Evolutionary conservation across 805 yeast species (phyloP).

Genomic region (Candida endomychidarum): DNA sequence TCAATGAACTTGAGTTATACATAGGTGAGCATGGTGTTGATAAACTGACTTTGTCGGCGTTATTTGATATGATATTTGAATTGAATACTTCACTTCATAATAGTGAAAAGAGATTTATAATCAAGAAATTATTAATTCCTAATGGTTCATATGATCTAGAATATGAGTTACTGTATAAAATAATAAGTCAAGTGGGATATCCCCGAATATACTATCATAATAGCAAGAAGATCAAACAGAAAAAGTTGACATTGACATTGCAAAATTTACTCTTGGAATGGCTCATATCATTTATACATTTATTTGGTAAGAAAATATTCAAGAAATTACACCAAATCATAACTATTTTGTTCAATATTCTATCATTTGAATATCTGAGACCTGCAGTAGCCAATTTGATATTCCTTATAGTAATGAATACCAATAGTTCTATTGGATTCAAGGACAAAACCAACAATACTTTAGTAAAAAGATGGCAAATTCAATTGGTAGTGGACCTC

Average conservation of each 20-base stretch:
- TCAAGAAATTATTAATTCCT: conserved; percentile 12
- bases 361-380: conserved; percentile 27
- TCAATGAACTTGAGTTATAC: conserved; percentile 1
- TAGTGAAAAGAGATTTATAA: conserved; percentile 15
- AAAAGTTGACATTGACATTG: conserved; percentile 14
- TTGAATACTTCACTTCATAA: conserved; percentile 5
- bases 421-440: conserved; percentile 13
- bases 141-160: conserved; percentile 11
- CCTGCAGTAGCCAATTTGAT: conserved; percentile 22
- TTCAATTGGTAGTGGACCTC: conserved; percentile 28
- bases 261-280: conserved; percentile 25
- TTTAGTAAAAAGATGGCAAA: conserved; percentile 29
- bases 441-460: conserved; percentile 11
- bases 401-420: conserved; percentile 18
- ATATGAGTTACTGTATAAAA: conserved; percentile 10
- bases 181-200: conserved; percentile 14
- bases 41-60: background rate
- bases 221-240: conserved; percentile 15
- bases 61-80: conserved; percentile 16
- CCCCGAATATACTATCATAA: conserved; percentile 19
- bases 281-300: conserved; percentile 20
- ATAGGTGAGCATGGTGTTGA: background rate
- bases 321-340: conserved; percentile 14
- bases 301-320: conserved; percentile 16
- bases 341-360: conserved; percentile 21